Evolutionary conservation across 345 rosid genomes (phyloP).

Genomic region (Ceriops zippeliana): DNA sequence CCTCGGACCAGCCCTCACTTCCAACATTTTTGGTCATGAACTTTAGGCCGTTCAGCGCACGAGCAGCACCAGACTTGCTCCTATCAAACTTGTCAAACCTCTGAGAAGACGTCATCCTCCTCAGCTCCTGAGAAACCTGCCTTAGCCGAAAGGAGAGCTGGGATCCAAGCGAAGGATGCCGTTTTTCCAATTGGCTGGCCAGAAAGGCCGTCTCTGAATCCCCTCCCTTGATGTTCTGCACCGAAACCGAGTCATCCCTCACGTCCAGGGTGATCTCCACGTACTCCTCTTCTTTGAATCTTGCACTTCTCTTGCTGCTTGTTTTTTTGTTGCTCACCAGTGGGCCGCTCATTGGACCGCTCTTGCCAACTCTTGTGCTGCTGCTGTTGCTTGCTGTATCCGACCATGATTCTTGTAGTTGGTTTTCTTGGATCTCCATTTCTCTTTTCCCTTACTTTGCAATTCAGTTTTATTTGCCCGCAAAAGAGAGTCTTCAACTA

Average conservation of each 20-base stretch:
- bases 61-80: slow-evolving; percentile 61
- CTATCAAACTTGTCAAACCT: slow-evolving; percentile 41
- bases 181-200: slow-evolving; percentile 37
- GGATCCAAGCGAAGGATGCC: slow-evolving; percentile 36
- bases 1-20: slow-evolving; percentile 55
- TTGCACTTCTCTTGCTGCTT: slow-evolving; percentile 42
- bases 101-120: slow-evolving; percentile 43
- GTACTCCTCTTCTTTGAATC: slow-evolving; percentile 37
- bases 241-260: slow-evolving; percentile 41
- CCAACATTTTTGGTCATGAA: slow-evolving; percentile 51
- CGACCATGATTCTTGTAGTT: slow-evolving; percentile 31
- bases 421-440: slow-evolving; percentile 44
- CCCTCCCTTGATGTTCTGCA: slow-evolving; percentile 38
- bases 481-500: background rate
- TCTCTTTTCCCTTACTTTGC: background rate
- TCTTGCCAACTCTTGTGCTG: slow-evolving; percentile 33
- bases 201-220: slow-evolving; percentile 39
- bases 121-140: slow-evolving; percentile 60
- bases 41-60: slow-evolving; percentile 59
- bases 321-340: slow-evolving; percentile 16
- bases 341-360: slow-evolving; percentile 50
- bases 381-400: slow-evolving; percentile 39
- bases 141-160: slow-evolving; percentile 32
- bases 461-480: background rate
- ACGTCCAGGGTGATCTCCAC: slow-evolving; percentile 61